Evolutionary conservation across 176 grass and related monocot genomes (phyloP), one percentile per base, ranked within the genome.

Genomic region (Rhynchospora breviuscula): DNA sequence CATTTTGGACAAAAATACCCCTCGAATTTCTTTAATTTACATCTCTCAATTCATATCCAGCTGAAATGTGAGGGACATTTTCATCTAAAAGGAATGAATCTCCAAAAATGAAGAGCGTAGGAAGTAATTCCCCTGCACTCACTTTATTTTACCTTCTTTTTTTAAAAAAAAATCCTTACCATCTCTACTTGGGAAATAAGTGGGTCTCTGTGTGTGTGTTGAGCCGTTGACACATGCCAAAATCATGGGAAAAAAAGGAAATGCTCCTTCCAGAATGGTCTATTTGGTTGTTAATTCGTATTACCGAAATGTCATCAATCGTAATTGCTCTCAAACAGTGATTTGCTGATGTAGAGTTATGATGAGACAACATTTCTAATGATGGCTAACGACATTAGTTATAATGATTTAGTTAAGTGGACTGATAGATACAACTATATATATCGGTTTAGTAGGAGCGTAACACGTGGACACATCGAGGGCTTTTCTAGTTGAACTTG

Each of bases 331-430:
- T 67, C 64, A 67, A 7, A 67, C 3, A 40, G 13, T 67, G 64
- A 67, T 68, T 44, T 40, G 17, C 67, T 71, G 18, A 17, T 46
- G 67, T 10, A 1, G 19, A 62, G 18, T 62, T 62, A 62, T 21
- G n/a, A 59, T 62, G 59, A 22, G n/a, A 62, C 7, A 21, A 22
- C 19, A 7, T 62, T 23, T 62, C 18, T 59, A 59, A 59, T 59
- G 57, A 68, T 68, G 7, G 65, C n/a, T 46, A 71, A 71, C 67
- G 8, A 71, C 40, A 45, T 71, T 71, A 71, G 17, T 71, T 71
- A 21, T 18, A 53, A 29, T 29, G 6, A 68, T 68, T 46, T 46
- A 47, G 19, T 71, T 0, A 4, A 18, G 67, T 71, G 35, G 46
- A 71, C 6, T n/a, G 17, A 46, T 6, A 71, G 40, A 19, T 71